Evolutionary conservation across 129 eudicot genomes (phyloP).

Genomic region (Flaveria bidentis): DNA sequence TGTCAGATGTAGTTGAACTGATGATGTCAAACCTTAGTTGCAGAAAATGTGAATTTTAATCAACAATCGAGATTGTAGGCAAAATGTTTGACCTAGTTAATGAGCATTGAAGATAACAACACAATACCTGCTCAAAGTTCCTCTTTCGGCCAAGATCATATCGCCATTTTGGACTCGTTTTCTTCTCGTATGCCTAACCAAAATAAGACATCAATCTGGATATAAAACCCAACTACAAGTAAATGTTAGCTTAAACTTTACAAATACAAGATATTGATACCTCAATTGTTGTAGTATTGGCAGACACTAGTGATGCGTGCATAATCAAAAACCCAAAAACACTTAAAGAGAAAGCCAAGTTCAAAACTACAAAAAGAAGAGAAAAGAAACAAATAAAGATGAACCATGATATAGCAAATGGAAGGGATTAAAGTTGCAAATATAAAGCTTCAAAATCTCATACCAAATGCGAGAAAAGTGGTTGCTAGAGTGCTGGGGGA

Average conservation of each 20-base stretch:
- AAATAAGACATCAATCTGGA: neutral
- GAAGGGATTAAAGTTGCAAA: neutral
- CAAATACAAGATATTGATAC: constrained; percentile 33
- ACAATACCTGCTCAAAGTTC: constrained; percentile 82
- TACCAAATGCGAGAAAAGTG: constrained; percentile 94
- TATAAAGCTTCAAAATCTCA: neutral
- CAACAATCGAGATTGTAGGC: no score
- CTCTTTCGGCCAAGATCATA: constrained; percentile 90
- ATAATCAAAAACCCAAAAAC: constrained; percentile 84
- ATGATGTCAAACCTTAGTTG: no score
- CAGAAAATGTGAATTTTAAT: no score
- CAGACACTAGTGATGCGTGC: constrained; percentile 87
- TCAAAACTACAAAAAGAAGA: constrained; percentile 53
- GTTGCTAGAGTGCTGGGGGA: constrained; percentile 87
- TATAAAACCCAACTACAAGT: neutral
- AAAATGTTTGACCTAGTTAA: neutral
- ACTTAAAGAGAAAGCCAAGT: constrained; percentile 89
- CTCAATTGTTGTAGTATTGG: constrained; percentile 90
- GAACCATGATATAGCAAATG: neutral
- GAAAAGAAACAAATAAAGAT: neutral
- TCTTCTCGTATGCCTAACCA: constrained; percentile 87
- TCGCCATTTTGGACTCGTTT: constrained; percentile 84
- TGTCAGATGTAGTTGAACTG: no score
- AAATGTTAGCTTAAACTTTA: neutral
- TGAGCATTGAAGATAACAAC: neutral